Base-by-base conservation (phyloP, 2,329 filamentous ascomycete genomes). In the Zasmidium citrigriseum region DNA sequence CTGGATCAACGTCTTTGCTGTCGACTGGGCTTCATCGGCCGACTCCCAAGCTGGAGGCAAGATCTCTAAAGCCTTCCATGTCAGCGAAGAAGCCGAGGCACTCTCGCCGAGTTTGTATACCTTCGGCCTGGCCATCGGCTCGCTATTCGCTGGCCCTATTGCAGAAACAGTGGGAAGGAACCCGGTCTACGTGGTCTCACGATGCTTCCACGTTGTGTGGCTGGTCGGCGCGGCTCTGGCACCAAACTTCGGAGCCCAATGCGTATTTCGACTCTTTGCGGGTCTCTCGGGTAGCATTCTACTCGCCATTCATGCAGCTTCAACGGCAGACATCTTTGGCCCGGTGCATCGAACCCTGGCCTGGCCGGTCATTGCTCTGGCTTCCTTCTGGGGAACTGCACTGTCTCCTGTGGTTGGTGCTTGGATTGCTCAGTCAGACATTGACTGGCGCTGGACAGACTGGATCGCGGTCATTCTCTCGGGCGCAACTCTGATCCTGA, bases 41-140 rank as follows among this genome's bases (percentile, higher is more conserved):
- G 66, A 68, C 53, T 61, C 61, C 2, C 62, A 64, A 45, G 58
- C 54, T 18, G 58, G 55, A 5, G 24, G 45, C 5, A 52, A 21
- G 16, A 63, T 60, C 11, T 55, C 61, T 4, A 21, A 51, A 18
- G 53, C 52, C 3, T 66, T 68, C 44, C 63, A 65, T 46, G 61
- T 67, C 20, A 61, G 61, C 52, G 56, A 64, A 54, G 64, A 65
- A 49, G 62, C 64, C 14, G 66, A 67, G 48, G 61, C 66, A 4
- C 54, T 70, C 9, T 66, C 63, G n/a, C 64, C 77, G 47, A 77
- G 73, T 64, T 68, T 80, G 62, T 78, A 79, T 55, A 69, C 82
- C 5, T 72, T 82, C 25, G 80, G 79, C 1, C 68, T 76, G 34
- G 75, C 71, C 2, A 59, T 70, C 16, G 76, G 76, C 4, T 71